Conservation (phyloP, 2,329 filamentous ascomycete species). For the Cladosporium sp. region DNA sequence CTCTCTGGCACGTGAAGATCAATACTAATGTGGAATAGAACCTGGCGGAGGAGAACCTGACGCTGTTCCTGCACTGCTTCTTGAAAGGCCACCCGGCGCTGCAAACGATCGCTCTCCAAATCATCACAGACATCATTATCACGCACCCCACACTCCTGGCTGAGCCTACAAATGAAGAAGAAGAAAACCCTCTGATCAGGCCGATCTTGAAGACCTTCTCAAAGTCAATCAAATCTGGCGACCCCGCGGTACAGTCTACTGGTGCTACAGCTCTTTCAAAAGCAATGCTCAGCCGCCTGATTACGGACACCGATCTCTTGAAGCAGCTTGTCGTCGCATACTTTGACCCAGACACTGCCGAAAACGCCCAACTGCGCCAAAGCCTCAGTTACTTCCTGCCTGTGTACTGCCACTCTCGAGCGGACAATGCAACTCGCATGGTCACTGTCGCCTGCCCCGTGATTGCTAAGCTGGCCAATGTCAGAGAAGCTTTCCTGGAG, state of each 20-base stretch:
- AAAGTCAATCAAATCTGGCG: constrained; percentile 69
- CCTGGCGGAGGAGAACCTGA: constrained; percentile 13
- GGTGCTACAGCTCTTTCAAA: constrained; percentile 81
- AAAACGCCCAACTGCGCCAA: constrained; percentile 79
- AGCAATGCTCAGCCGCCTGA: constrained; percentile 72
- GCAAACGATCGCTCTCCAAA: constrained; percentile 85
- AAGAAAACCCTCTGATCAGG: constrained; percentile 46
- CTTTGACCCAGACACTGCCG: constrained; percentile 74
- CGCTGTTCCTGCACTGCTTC: constrained; percentile 84
- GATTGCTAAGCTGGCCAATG: constrained; percentile 60
- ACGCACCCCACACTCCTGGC: constrained; percentile 79
- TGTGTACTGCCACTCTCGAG: constrained; percentile 82
- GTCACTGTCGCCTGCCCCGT: constrained; percentile 66
- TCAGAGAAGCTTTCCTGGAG: constrained; percentile 28
- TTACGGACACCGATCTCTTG: constrained; percentile 69
- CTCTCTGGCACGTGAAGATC: no score
- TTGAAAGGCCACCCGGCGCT: constrained; percentile 84
- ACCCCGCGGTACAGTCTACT: constrained; percentile 70
- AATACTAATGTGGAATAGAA: constrained; percentile 6
- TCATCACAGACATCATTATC: constrained; percentile 87
- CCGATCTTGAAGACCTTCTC: constrained; percentile 80
- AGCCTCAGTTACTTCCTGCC: constrained; percentile 90
- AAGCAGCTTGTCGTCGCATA: constrained; percentile 80
- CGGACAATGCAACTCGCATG: constrained; percentile 81
- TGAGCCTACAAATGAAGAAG: constrained; percentile 36